phyloP scores from a whole-genome alignment of 768 basidiomycete genomes.

The Boletus rufocinnamomeus region DNA sequence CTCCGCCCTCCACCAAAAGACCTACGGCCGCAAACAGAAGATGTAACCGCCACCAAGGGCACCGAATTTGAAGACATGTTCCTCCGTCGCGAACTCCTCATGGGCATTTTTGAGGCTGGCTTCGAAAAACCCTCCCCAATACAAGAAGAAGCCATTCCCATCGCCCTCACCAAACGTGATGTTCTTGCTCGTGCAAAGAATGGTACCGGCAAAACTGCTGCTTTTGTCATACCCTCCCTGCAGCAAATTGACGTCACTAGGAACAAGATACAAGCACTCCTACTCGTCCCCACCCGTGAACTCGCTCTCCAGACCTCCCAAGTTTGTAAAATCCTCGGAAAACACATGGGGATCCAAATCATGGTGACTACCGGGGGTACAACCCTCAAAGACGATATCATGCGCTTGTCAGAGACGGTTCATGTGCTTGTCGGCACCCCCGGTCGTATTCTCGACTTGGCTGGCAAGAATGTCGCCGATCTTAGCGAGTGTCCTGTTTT shows the following conservation, averaged over 20 bases:
- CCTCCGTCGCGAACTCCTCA: constrained; percentile 91
- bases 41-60: constrained; percentile 93
- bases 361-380: constrained; percentile 99
- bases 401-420: constrained; percentile 85
- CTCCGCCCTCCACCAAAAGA: constrained; percentile 91
- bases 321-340: constrained; percentile 95
- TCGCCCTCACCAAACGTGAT: constrained; percentile 91
- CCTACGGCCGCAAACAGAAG: constrained; percentile 92
- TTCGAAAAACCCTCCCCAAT: constrained; percentile 97
- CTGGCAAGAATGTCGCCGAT: constrained; percentile 91
- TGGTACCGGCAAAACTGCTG: constrained; percentile 97
- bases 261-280: constrained; percentile 91
- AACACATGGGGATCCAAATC: constrained; percentile 93
- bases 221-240: constrained; percentile 96
- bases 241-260: constrained; percentile 85
- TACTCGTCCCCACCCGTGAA: constrained; percentile 98
- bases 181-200: constrained; percentile 95
- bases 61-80: constrained; percentile 95
- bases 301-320: constrained; percentile 98
- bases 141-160: constrained; percentile 98
- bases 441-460: constrained; percentile 92
- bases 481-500: constrained; percentile 93
- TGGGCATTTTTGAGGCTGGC: constrained; percentile 99
- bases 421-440: constrained; percentile 98
- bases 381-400: constrained; percentile 96